These are phyloP conservation scores for Cyphellophora europaea DNA, from an alignment of 2,329 filamentous ascomycete genomes.

Conservation along the genomic window DNA sequence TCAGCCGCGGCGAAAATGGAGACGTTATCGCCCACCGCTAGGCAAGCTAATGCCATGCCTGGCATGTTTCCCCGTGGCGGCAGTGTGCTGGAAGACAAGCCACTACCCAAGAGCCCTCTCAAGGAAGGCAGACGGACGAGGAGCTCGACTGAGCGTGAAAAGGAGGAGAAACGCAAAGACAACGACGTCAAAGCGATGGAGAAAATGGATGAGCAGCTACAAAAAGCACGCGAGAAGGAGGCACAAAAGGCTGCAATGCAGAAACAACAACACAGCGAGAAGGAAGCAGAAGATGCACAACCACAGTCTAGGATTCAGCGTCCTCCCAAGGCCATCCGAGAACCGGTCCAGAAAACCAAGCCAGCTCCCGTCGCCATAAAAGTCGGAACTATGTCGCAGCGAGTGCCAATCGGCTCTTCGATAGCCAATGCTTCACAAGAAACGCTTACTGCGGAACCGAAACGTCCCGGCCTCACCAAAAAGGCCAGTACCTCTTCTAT, in stretches of 20 bases:
- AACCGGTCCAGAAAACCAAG: constrained; percentile 33
- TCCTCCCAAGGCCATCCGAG: constrained; percentile 34
- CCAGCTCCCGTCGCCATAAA: constrained; percentile 36
- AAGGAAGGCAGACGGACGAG: constrained; percentile 41
- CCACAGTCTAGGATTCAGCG: constrained; percentile 19
- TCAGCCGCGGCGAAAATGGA: constrained; percentile 52
- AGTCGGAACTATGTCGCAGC: constrained; percentile 38
- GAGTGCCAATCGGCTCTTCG: constrained; percentile 39
- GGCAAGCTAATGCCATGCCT: constrained; percentile 21
- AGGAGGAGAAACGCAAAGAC: constrained; percentile 26
- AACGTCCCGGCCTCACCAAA: constrained; percentile 40
- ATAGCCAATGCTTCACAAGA: constrained; percentile 53
- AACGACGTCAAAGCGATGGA: constrained; percentile 18
- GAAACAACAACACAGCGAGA: constrained; percentile 20
- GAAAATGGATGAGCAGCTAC: constrained; percentile 27
- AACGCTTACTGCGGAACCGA: constrained; percentile 40
- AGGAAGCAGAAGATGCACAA: constrained; percentile 20
- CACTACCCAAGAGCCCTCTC: constrained; percentile 22
- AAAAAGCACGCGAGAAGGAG: constrained; percentile 26
- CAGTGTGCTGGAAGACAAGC: constrained; percentile 12
- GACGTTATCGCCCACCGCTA: constrained; percentile 35
- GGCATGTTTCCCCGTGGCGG: constrained; percentile 21
- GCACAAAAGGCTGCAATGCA: constrained; percentile 23
- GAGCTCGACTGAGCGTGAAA: constrained; percentile 48
- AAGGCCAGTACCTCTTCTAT: constrained; percentile 54